These are phyloP conservation scores for Stenogyne calaminthoides DNA, from an alignment of 305 asterid species.

Conservation along the genomic window DNA sequence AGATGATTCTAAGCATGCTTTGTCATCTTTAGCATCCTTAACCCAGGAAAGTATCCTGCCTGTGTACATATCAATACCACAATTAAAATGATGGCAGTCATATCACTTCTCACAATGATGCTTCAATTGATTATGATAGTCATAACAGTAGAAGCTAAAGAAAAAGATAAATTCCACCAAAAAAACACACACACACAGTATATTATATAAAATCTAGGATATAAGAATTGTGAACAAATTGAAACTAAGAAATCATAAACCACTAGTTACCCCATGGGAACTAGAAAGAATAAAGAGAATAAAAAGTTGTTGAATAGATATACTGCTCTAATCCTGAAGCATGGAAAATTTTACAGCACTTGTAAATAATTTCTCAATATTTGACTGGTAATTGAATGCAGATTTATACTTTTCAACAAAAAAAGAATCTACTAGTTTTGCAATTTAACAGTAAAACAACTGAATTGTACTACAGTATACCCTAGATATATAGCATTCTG, in stretches of 20 bases:
- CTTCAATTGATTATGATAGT: not conserved
- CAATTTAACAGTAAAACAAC: not conserved
- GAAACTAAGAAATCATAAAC: not conserved
- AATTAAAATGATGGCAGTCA: conserved; percentile 17
- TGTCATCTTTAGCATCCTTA: conserved; percentile 44
- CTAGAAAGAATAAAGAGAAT: not conserved
- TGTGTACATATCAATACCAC: conserved; percentile 30
- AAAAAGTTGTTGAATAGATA: not conserved
- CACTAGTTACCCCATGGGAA: not conserved
- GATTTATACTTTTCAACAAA: not conserved
- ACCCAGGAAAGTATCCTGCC: conserved; percentile 81
- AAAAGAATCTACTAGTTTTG: not conserved
- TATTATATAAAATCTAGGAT: not conserved
- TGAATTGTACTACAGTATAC: not conserved
- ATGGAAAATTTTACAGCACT: not conserved
- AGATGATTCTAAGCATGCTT: conserved; percentile 37
- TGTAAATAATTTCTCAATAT: not conserved
- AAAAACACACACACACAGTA: not conserved
- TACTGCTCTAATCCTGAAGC: not conserved
- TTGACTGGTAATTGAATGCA: not conserved
- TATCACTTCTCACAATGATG: not conserved
- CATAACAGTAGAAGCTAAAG: not conserved
- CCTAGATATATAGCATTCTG: conserved; percentile 7
- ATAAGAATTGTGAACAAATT: conserved; percentile 6
- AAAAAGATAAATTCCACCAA: not conserved